Conservation (phyloP, 805 yeast species). For the Candida rishiriensis region DNA sequence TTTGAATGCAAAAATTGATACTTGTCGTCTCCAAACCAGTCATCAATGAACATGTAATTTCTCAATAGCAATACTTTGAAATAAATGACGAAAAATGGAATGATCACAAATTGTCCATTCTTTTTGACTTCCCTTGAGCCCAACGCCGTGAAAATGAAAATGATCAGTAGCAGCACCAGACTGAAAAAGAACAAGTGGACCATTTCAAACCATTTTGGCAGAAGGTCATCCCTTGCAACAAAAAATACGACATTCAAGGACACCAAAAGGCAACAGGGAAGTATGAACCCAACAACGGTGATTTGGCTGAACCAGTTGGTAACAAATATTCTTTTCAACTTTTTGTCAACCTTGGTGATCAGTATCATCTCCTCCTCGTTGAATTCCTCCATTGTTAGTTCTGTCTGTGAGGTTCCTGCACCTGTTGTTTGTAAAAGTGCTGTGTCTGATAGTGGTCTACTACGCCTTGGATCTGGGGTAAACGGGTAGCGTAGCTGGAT, state of each 20-base stretch:
- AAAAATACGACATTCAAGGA: constrained; percentile 1
- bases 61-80: constrained; percentile 6
- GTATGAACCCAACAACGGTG: background rate
- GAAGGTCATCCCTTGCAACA: background rate
- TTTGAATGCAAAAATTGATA: constrained; percentile 6
- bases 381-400: background rate
- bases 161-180: constrained; percentile 3
- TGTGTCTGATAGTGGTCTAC: background rate
- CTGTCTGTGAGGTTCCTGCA: background rate
- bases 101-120: constrained; percentile 5
- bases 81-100: constrained; percentile 9
- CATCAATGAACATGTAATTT: constrained; percentile 10
- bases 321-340: constrained; percentile 3
- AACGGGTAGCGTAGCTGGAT: background rate
- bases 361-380: constrained; percentile 2
- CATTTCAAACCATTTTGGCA: constrained; percentile 4
- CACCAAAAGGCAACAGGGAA: background rate
- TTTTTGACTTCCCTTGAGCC: constrained; percentile 14
- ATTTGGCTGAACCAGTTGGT: constrained; percentile 2
- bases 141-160: constrained; percentile 6
- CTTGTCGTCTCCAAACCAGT: constrained; percentile 19
- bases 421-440: background rate
- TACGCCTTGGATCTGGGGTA: constrained; percentile 1
- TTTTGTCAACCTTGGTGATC: constrained; percentile 3
- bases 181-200: constrained; percentile 8